Evolutionary conservation across 1,284 basidiomycete species (phyloP).

Genomic region (Retiboletus fuscus): DNA sequence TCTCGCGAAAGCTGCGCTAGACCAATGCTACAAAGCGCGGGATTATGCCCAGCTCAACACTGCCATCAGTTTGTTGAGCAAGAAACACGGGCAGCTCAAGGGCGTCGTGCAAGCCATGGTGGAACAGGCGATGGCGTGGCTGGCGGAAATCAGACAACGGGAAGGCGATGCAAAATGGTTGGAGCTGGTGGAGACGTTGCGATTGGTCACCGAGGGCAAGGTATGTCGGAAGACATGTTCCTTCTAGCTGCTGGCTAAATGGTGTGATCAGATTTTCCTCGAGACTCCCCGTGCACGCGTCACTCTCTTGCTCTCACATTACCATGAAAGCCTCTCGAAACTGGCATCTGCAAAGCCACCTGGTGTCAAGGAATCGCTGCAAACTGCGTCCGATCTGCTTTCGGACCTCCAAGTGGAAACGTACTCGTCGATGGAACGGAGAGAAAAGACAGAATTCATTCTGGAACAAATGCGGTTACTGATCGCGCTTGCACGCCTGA

Average conservation of each 20-base stretch:
- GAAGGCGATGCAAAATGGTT: conserved; percentile 85
- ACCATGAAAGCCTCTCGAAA: conserved; percentile 80
- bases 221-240: conserved; percentile 53
- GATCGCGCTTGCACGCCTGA: conserved; percentile 76
- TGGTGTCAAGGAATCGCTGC: conserved; percentile 72
- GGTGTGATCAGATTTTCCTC: conserved; percentile 84
- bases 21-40: conserved; percentile 79
- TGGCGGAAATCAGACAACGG: conserved; percentile 77
- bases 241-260: conserved; percentile 11
- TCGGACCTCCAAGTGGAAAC: conserved; percentile 98
- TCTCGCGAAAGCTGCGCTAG: conserved; percentile 80
- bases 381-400: conserved; percentile 89
- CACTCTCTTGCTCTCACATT: conserved; percentile 84
- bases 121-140: conserved; percentile 84
- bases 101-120: conserved; percentile 91
- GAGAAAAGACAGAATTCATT: conserved; percentile 99
- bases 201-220: conserved; percentile 96
- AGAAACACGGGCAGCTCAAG: conserved; percentile 98
- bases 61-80: conserved; percentile 81
- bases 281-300: conserved; percentile 97
- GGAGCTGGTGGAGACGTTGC: conserved; percentile 88
- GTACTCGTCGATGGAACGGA: conserved; percentile 97
- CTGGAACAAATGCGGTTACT: conserved; percentile 96
- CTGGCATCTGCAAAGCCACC: conserved; percentile 57
- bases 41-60: conserved; percentile 80